A percentile compares a stretch with the other conserved stretches of the same genome.
phyloP scores from a whole-genome alignment of 2,329 filamentous ascomycete genomes.

The Apiospora hydei region DNA sequence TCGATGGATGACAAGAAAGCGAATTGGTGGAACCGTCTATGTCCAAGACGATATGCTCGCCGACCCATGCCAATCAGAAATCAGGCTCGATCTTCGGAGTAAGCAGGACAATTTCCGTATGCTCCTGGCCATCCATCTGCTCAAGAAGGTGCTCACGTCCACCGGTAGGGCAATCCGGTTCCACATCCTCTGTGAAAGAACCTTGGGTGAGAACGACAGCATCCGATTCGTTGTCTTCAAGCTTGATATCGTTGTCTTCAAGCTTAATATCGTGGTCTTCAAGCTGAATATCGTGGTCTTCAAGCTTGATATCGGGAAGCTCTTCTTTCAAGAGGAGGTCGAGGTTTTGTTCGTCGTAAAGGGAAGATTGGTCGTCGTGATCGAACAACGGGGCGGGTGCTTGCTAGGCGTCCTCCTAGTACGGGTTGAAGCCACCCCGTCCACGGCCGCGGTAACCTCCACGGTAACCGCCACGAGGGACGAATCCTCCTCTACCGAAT shows the following conservation, averaged over 20 bases:
- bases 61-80: neutral
- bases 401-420: constrained; percentile 52
- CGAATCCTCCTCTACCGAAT: constrained; percentile 58
- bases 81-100: neutral
- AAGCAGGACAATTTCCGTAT: neutral
- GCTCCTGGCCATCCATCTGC: neutral
- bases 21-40: neutral
- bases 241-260: neutral
- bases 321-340: neutral
- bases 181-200: constrained; percentile 1
- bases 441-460: constrained; percentile 66
- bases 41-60: neutral
- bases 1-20: neutral
- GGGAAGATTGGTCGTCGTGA: neutral
- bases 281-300: neutral
- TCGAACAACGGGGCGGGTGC: constrained; percentile 9
- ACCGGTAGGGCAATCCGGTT: neutral
- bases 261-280: neutral
- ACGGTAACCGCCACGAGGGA: constrained; percentile 64
- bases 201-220: neutral
- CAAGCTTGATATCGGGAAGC: neutral
- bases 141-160: neutral
- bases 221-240: neutral
- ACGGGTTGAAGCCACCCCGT: constrained; percentile 65
- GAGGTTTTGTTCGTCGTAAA: neutral